Conservation (phyloP, 495 filamentous ascomycete genomes). For the Evansstolkia leycettana region DNA sequence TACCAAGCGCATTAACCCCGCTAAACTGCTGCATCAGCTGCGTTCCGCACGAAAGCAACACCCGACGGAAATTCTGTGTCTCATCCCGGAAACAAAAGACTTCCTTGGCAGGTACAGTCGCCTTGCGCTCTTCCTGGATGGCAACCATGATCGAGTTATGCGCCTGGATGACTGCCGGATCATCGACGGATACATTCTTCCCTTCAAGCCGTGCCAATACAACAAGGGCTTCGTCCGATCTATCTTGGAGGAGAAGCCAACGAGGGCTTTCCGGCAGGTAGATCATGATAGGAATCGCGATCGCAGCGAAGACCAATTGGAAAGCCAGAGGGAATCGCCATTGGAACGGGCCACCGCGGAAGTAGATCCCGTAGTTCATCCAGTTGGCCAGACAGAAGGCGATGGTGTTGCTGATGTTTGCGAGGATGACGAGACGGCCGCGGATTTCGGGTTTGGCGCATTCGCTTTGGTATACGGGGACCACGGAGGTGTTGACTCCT, state of each 20-base stretch:
- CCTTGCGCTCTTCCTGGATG: too few species aligned
- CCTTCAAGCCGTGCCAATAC: too few species aligned
- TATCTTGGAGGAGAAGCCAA: slow-evolving; percentile 19
- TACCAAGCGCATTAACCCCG: slow-evolving; percentile 13
- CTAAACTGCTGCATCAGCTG: too few species aligned
- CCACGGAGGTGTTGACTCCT: slow-evolving; percentile 16
- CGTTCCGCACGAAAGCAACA: too few species aligned
- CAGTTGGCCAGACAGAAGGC: slow-evolving; percentile 18
- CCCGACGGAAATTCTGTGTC: too few species aligned
- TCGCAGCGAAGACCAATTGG: slow-evolving; percentile 32
- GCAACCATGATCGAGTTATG: too few species aligned
- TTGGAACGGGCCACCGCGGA: slow-evolving; percentile 23
- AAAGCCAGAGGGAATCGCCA: slow-evolving; percentile 39
- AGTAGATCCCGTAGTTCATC: slow-evolving; percentile 35
- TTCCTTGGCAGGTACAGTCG: too few species aligned
- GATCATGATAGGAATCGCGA: slow-evolving; percentile 3
- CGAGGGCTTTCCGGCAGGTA: slow-evolving; percentile 18
- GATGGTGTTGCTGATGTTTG: slow-evolving; percentile 17
- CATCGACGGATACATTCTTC: too few species aligned
- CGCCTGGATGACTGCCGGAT: too few species aligned
- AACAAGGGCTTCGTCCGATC: slow-evolving; percentile 36
- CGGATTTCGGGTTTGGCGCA: slow-evolving; percentile 14
- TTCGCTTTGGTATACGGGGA: slow-evolving; percentile 23
- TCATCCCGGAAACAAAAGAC: too few species aligned
- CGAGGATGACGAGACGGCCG: slow-evolving; percentile 17